Evolutionary conservation across 805 yeast species (phyloP).

Genomic region (baker's yeast (Saccharomyces cerevisiae)): DNA sequence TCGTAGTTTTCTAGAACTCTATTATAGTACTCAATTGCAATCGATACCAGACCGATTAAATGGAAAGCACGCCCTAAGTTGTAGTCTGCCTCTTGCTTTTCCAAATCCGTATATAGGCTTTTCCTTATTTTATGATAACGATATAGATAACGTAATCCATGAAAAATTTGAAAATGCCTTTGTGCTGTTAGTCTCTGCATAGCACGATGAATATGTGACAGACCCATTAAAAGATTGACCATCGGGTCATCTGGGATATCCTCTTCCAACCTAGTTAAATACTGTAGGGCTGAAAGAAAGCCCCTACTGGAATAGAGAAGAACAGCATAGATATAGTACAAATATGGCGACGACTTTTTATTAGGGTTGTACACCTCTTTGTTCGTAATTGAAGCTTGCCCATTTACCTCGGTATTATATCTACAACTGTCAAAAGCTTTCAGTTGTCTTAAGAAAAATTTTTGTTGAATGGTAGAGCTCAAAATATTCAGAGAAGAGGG

Average conservation of each 20-base stretch:
- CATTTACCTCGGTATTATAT: slow-evolving; percentile 46
- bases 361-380: slow-evolving; percentile 36
- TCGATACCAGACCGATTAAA: slow-evolving; percentile 62
- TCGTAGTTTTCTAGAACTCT: slow-evolving; percentile 49
- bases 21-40: slow-evolving; percentile 70
- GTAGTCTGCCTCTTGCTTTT: slow-evolving; percentile 68
- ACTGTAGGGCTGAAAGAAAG: slow-evolving; percentile 73
- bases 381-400: slow-evolving; percentile 69
- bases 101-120: slow-evolving; percentile 31
- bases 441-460: slow-evolving; percentile 79
- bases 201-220: slow-evolving; percentile 80
- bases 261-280: slow-evolving; percentile 61
- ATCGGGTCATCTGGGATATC: slow-evolving; percentile 69
- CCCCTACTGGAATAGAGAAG: slow-evolving; percentile 75
- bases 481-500: slow-evolving; percentile 48
- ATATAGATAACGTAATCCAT: slow-evolving; percentile 70
- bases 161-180: slow-evolving; percentile 79
- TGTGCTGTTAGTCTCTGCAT: slow-evolving; percentile 83
- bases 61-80: slow-evolving; percentile 84
- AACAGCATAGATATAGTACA: slow-evolving; percentile 72
- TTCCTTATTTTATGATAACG: slow-evolving; percentile 58
- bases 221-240: slow-evolving; percentile 62
- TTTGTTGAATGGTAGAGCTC: slow-evolving; percentile 78
- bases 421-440: slow-evolving; percentile 78
- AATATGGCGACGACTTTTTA: slow-evolving; percentile 51